Conservation (phyloP, 2,329 filamentous ascomycete species). For the Pseudogymnoascus sp. region DNA sequence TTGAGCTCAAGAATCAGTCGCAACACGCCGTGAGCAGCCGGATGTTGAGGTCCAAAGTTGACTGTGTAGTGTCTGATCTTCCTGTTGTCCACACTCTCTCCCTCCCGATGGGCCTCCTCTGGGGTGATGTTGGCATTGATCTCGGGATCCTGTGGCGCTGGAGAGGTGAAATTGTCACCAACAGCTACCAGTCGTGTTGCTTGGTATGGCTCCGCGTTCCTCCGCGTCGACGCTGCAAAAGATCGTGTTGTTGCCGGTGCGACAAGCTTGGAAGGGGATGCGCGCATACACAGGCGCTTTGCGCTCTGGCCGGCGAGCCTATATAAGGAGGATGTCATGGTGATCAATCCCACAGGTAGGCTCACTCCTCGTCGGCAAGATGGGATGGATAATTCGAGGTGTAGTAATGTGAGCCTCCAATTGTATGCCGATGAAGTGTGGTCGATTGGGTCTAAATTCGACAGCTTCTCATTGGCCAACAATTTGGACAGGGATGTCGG, state of each 20-base stretch:
- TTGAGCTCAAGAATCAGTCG: slow-evolving; percentile 95
- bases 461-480: slow-evolving; percentile 8
- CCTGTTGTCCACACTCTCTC: slow-evolving; percentile 47
- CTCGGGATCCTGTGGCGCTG: slow-evolving; percentile 26
- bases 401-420: slow-evolving; percentile 9
- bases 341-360: slow-evolving; percentile 21
- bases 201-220: slow-evolving; percentile 51
- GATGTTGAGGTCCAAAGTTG: slow-evolving; percentile 98
- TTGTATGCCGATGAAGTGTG: slow-evolving; percentile 9
- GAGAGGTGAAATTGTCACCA: slow-evolving; percentile 52
- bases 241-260: slow-evolving; percentile 40
- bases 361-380: slow-evolving; percentile 15
- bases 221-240: slow-evolving; percentile 59
- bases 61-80: slow-evolving; percentile 99
- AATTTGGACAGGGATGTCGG: not conserved
- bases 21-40: slow-evolving; percentile 94
- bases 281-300: slow-evolving; percentile 56
- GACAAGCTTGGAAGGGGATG: slow-evolving; percentile 28
- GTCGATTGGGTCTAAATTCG: slow-evolving; percentile 10
- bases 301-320: slow-evolving; percentile 65
- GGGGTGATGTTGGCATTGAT: slow-evolving; percentile 18
- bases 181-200: slow-evolving; percentile 44
- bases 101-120: slow-evolving; percentile 35
- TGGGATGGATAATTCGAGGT: slow-evolving; percentile 1
- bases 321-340: slow-evolving; percentile 65